phyloP scores from a whole-genome alignment of 768 basidiomycete species.

The Lactarius sp. region DNA sequence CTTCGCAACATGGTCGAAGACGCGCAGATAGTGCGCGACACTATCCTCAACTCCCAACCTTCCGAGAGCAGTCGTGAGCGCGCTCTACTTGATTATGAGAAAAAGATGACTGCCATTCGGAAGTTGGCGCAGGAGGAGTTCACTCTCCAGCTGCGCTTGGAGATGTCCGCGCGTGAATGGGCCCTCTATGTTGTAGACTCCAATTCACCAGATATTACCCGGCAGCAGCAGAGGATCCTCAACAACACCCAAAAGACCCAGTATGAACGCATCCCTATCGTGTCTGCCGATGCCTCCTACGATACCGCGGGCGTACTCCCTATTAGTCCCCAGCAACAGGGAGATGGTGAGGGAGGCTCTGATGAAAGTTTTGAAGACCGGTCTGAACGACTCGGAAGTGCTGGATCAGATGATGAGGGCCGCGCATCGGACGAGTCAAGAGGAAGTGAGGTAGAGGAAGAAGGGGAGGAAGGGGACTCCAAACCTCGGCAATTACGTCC shows the following conservation, averaged over 20 bases:
- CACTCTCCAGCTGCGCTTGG: slow-evolving; percentile 4
- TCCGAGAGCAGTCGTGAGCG: slow-evolving; percentile 11
- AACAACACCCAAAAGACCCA: slow-evolving; percentile 21
- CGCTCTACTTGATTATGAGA: slow-evolving; percentile 13
- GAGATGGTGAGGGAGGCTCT: slow-evolving; percentile 1
- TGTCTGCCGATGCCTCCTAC: neutral
- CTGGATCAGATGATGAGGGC: neutral
- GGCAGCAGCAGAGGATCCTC: slow-evolving; percentile 25
- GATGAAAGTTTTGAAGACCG: slow-evolving; percentile 2
- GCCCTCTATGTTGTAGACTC: slow-evolving; percentile 16
- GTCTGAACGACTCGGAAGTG: neutral
- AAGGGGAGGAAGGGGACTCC: neutral
- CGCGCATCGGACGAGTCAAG: neutral
- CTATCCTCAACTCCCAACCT: slow-evolving; percentile 4
- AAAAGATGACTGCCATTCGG: slow-evolving; percentile 21
- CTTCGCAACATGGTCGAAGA: slow-evolving; percentile 20
- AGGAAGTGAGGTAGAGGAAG: slow-evolving; percentile 5
- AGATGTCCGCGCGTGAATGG: slow-evolving; percentile 24
- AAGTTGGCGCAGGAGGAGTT: slow-evolving; percentile 22
- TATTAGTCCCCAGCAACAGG: neutral
- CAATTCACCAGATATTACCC: slow-evolving; percentile 22
- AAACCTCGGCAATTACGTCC: slow-evolving; percentile 13
- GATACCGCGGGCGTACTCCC: neutral
- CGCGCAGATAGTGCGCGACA: slow-evolving; percentile 17
- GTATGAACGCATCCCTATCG: neutral